Percentiles rank a stretch among this genome's conserved stretches.
Evolutionary conservation across 306 rosid species (phyloP).

Genomic region (Quercus rubra): DNA sequence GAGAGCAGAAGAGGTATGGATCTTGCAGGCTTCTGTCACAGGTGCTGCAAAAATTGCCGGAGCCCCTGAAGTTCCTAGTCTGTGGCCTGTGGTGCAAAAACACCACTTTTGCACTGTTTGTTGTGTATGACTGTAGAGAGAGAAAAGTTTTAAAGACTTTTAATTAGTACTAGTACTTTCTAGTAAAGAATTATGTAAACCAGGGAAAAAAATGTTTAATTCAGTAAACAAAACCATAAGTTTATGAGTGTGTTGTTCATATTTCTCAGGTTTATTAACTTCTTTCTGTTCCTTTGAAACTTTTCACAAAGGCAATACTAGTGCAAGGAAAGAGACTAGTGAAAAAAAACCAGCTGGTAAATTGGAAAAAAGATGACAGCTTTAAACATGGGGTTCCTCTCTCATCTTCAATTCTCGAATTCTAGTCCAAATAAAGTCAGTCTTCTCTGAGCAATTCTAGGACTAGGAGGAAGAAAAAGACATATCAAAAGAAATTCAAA

Average conservation of each 20-base stretch:
- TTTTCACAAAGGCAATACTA: not conserved
- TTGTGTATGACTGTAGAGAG: slow-evolving; percentile 63
- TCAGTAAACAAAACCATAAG: not conserved
- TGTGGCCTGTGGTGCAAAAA: slow-evolving; percentile 77
- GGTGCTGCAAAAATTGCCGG: slow-evolving; percentile 77
- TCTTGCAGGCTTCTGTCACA: slow-evolving; percentile 87
- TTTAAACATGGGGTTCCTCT: not conserved
- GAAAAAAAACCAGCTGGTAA: not conserved
- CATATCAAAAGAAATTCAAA: not conserved
- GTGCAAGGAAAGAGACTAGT: not conserved
- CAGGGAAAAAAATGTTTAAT: not conserved
- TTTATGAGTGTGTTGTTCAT: not conserved
- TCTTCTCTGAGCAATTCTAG: not conserved
- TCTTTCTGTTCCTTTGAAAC: not conserved
- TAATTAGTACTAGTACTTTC: too few relatives aligned
- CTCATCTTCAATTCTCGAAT: not conserved
- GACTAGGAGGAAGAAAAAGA: not conserved
- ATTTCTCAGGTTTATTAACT: not conserved
- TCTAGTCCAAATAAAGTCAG: not conserved
- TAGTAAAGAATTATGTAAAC: too few relatives aligned
- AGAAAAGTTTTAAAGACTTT: not conserved
- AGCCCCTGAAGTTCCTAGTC: slow-evolving; percentile 62
- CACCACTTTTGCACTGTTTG: slow-evolving; percentile 89
- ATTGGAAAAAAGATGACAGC: not conserved
- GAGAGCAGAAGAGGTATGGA: slow-evolving; percentile 78